Evolutionary conservation across 202 grass and related monocot genomes (phyloP).

Genomic region (Eragrostis tef): DNA sequence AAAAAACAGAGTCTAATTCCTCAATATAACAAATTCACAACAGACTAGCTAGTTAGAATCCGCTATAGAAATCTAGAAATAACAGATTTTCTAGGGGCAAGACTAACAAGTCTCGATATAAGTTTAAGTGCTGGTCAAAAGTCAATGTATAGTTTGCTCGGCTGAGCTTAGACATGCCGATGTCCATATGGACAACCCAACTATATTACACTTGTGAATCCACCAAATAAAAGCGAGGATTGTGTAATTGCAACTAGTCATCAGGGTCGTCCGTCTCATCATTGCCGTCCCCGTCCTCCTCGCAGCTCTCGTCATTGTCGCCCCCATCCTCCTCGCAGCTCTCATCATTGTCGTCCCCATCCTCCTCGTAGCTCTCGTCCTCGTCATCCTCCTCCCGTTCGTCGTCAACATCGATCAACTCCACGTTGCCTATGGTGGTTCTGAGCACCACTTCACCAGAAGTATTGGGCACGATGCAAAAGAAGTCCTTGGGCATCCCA

Average conservation of each 20-base stretch:
- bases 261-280: not conserved
- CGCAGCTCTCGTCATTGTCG: not conserved
- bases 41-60: not conserved
- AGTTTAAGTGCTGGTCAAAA: not conserved
- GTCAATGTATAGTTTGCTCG: not conserved
- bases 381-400: not conserved
- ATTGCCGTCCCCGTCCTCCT: too few species aligned
- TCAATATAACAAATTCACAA: not conserved
- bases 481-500: conserved; percentile 24
- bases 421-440: not conserved
- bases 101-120: not conserved
- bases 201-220: not conserved
- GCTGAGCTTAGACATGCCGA: not conserved
- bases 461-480: conserved; percentile 38
- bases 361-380: not conserved
- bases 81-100: not conserved
- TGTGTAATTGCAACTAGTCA: too few species aligned
- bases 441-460: not conserved
- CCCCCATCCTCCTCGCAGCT: not conserved
- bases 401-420: not conserved
- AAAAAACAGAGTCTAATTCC: too few species aligned
- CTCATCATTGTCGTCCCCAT: not conserved
- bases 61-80: not conserved
- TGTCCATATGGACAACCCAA: not conserved
- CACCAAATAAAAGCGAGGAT: too few species aligned